Base-by-base conservation (phyloP, 257 asterid genomes). In the Lycium barbarum region DNA sequence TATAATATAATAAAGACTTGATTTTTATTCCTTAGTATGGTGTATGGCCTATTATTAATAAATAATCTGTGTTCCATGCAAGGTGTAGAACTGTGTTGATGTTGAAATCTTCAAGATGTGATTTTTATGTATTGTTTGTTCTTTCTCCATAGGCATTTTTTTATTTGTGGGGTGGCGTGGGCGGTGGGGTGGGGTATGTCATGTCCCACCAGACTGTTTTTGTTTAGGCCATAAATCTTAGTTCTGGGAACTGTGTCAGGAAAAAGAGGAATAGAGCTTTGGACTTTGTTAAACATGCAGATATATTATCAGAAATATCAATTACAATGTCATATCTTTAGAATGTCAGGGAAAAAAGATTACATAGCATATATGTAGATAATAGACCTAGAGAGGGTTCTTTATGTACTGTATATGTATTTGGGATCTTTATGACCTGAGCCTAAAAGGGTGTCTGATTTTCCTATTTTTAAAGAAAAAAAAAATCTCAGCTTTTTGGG, bases 311-410 rank as follows among this genome's bases (percentile, higher is more conserved):
- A 58, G 83, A 54, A 38, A 45, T 72, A 72, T 40, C 62, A 76
- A 78, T 86, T 86, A 79, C 86, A 82, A 40, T 90, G 89, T 84
- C 88, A 88, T 89, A 88, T 89, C 93, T 89, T 88, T 78, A 74
- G 71, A 84, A 84, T 90, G 92, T 40, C 6, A 86, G 15, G 62
- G 15, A 59, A 18, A 83, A 88, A 84, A 91, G 94, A 90, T 89
- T 86, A 82, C 78, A 43, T 85, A 88, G 90, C 71, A 85, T 89
- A 85, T 89, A 79, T 83, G 36, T 85, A 86, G 62, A 36, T 87
- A 86, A 79, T 68, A 83, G 79, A 83, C 79, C 47, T 59, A 61
- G 79, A 82, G 6, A 51, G 62, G 82, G 58, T 78, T 33, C 15
- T 78, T 14, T 38, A 53, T 78, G 49, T 78, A 40, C 45, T 40